Conservation (phyloP, 768 basidiomycete genomes). For the Russula lepida region DNA sequence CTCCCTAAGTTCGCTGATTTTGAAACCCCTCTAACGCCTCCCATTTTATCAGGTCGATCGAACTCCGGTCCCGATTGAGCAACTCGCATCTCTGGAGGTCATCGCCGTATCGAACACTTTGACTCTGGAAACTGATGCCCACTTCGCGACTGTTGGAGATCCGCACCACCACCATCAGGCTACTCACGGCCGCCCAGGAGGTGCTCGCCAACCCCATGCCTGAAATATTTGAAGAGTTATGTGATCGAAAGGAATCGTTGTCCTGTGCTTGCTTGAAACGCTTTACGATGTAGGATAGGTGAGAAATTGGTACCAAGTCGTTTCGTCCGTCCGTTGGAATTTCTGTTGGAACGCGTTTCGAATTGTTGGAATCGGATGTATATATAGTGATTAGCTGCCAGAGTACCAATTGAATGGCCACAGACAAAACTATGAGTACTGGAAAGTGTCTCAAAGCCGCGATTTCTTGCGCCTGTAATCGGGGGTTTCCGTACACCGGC, state of each 20-base stretch:
- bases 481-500: no score
- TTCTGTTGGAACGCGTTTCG: neutral
- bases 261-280: neutral
- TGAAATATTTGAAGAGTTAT: neutral
- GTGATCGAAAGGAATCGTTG: neutral
- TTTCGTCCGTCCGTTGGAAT: neutral
- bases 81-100: slow-evolving; percentile 16
- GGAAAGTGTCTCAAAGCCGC: no score
- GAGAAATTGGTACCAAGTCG: neutral
- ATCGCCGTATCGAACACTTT: neutral
- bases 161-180: slow-evolving; percentile 9
- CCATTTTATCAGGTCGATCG: slow-evolving; percentile 1
- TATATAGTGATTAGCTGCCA: no score
- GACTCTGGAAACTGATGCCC: neutral
- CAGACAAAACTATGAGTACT: no score
- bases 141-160: slow-evolving; percentile 6
- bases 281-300: neutral
- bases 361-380: no score
- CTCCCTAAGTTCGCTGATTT: neutral
- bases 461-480: no score
- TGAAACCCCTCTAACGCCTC: neutral
- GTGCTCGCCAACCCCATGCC: neutral
- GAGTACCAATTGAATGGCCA: no score
- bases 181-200: slow-evolving; percentile 14
- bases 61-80: neutral